Evolutionary conservation across 1,284 basidiomycete species (phyloP), one percentile per base, ranked within the genome.

Genomic region (Cutaneotrichosporon sp.): DNA sequence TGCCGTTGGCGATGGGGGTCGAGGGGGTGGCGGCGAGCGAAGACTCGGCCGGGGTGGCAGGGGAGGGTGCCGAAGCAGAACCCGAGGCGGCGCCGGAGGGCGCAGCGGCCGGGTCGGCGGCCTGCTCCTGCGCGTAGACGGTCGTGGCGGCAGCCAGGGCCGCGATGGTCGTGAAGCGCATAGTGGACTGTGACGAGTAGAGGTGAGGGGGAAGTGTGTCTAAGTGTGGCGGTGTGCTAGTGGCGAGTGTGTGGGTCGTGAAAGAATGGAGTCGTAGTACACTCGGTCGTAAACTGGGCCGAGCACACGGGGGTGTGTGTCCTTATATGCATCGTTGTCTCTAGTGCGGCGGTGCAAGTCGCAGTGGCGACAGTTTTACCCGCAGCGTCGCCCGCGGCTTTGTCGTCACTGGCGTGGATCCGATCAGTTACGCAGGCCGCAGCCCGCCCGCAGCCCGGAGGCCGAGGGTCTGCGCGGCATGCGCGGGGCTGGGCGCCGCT

Each of bases 81-180:
- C 29, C 29, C 5, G 29, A 29, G 9, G 29, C 11, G 46, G 46
- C 46, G 46, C 24, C 10, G 46, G 24, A 13, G 38, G 18, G 38
- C 38, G 7, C n/a, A 18, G 8, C 16, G 38, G 18, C 25, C 14
- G 29, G 11, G 7, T 14, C 14, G 49, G 27, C 29, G 33, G 49
- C 11, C 27, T 33, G 27, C 14, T 38, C 22, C 50, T 51, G 50
- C 36, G 52, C 52, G 22, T 31, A 42, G 25, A 24, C 54, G 9
- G 54, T 22, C 7, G 54, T 46, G 22, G 27, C 52, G 43, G 36
- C 22, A 22, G 43, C 42, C 8, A 55, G 54, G 18, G 54, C 29
- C 18, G 54, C 54, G 29, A 46, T 9, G 14, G 25, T 31, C 7
- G 42, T 20, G 24, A 55, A 31, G 22, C 42, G 42, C 54, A 55